These are phyloP conservation scores for Leucocoprinus birnbaumii DNA, from an alignment of 768 basidiomycete species.

Conservation along the genomic window DNA sequence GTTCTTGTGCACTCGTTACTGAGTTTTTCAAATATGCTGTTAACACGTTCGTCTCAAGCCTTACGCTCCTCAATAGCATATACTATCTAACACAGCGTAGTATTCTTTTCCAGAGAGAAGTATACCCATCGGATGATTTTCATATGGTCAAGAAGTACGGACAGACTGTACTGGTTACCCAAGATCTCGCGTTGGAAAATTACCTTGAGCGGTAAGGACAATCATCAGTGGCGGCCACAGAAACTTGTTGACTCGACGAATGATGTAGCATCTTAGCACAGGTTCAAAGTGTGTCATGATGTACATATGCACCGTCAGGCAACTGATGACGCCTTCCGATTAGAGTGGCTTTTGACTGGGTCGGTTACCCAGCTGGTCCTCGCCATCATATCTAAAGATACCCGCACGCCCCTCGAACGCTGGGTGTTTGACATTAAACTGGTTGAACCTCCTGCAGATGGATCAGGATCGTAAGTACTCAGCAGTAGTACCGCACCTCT, in stretches of 20 bases:
- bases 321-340: not conserved
- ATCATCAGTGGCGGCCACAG: slow-evolving; percentile 6
- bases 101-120: slow-evolving; percentile 93
- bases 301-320: not conserved
- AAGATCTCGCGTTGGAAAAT: slow-evolving; percentile 89
- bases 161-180: slow-evolving; percentile 90
- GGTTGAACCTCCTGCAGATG: slow-evolving; percentile 57
- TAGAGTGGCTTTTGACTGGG: slow-evolving; percentile 93
- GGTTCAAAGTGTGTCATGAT: slow-evolving; percentile 72
- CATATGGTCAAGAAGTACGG: slow-evolving; percentile 99
- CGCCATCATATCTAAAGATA: slow-evolving; percentile 94
- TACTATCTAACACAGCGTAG: slow-evolving; percentile 35
- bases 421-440: slow-evolving; percentile 98
- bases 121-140: slow-evolving; percentile 98
- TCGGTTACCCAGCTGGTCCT: slow-evolving; percentile 93
- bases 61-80: not conserved
- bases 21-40: slow-evolving; percentile 99
- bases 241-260: not conserved
- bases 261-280: slow-evolving; percentile 77
- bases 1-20: slow-evolving; percentile 88
- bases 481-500: not conserved
- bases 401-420: slow-evolving; percentile 85
- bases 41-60: slow-evolving; percentile 69
- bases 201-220: slow-evolving; percentile 75
- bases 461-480: slow-evolving; percentile 44